Conservation (phyloP, 805 yeast genomes). For the Isabelozyma rhagii region DNA sequence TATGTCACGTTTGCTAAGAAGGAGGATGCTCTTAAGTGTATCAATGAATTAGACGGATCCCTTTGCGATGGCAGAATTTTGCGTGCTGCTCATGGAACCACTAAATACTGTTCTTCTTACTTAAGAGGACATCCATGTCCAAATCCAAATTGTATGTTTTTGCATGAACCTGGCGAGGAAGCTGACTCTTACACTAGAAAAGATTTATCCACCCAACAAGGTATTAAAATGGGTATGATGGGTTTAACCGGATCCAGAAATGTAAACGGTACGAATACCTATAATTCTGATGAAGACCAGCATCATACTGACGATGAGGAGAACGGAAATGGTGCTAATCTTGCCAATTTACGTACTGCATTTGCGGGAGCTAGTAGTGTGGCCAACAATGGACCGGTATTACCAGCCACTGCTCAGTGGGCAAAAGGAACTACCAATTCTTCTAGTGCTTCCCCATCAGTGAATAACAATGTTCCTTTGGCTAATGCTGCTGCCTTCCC, state of each 20-base stretch:
- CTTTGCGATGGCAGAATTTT: slow-evolving; percentile 85
- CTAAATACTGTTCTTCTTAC: slow-evolving; percentile 96
- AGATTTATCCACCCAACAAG: slow-evolving; percentile 75
- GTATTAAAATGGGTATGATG: slow-evolving; percentile 53
- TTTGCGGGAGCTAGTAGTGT: slow-evolving; percentile 10
- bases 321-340: not conserved
- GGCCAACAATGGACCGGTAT: slow-evolving; percentile 38
- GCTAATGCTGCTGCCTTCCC: slow-evolving; percentile 58
- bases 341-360: slow-evolving; percentile 6
- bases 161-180: slow-evolving; percentile 99
- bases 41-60: slow-evolving; percentile 88
- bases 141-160: slow-evolving; percentile 97
- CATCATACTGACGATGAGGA: slow-evolving; percentile 10
- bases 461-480: slow-evolving; percentile 30
- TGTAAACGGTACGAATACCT: not conserved
- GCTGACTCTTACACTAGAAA: slow-evolving; percentile 95
- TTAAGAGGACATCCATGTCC: slow-evolving; percentile 95
- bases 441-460: slow-evolving; percentile 36
- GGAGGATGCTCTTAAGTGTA: slow-evolving; percentile 94
- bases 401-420: slow-evolving; percentile 77
- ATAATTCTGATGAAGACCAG: not conserved
- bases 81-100: slow-evolving; percentile 97
- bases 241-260: slow-evolving; percentile 20
- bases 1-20: slow-evolving; percentile 90
- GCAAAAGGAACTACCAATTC: slow-evolving; percentile 23